phyloP scores from a whole-genome alignment of 768 basidiomycete genomes.

The Tylopilus vinaceipallidus region DNA sequence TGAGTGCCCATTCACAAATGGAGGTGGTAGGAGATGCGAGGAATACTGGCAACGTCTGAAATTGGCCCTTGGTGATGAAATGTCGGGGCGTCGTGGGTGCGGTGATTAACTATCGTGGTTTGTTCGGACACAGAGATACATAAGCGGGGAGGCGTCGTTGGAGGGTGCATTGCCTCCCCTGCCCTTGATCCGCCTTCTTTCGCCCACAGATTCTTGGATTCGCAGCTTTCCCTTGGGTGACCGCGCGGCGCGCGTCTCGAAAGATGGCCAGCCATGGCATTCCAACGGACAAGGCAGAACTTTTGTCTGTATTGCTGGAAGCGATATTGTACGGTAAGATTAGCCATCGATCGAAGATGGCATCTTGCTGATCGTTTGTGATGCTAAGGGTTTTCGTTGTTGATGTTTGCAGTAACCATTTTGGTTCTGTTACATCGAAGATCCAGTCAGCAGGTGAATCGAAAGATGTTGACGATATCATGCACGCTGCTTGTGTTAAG shows the following conservation, averaged over 20 bases:
- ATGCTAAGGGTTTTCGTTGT: slow-evolving; percentile 32
- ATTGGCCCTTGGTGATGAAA: neutral
- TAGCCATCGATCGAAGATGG: neutral
- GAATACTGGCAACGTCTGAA: neutral
- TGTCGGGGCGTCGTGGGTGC: neutral
- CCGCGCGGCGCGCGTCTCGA: neutral
- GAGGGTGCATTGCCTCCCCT: neutral
- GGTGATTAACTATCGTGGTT: neutral
- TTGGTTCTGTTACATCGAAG: slow-evolving; percentile 19
- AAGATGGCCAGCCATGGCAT: slow-evolving; percentile 5
- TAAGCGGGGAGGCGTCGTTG: neutral
- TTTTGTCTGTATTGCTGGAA: slow-evolving; percentile 20
- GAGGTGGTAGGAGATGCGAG: neutral
- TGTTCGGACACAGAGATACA: neutral
- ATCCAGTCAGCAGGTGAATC: slow-evolving; percentile 13
- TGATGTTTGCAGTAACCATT: slow-evolving; percentile 35
- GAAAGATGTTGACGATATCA: slow-evolving; percentile 21
- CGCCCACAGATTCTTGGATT: neutral
- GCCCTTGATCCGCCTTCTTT: too few relatives aligned
- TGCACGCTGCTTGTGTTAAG: slow-evolving; percentile 31
- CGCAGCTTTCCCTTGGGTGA: neutral
- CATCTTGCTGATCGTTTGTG: neutral
- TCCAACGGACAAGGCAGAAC: slow-evolving; percentile 19
- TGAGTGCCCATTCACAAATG: neutral
- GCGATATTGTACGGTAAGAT: slow-evolving; percentile 19